These are phyloP conservation scores for Euphorbia tirucalli DNA, from an alignment of 345 rosid genomes.

Conservation along the genomic window DNA sequence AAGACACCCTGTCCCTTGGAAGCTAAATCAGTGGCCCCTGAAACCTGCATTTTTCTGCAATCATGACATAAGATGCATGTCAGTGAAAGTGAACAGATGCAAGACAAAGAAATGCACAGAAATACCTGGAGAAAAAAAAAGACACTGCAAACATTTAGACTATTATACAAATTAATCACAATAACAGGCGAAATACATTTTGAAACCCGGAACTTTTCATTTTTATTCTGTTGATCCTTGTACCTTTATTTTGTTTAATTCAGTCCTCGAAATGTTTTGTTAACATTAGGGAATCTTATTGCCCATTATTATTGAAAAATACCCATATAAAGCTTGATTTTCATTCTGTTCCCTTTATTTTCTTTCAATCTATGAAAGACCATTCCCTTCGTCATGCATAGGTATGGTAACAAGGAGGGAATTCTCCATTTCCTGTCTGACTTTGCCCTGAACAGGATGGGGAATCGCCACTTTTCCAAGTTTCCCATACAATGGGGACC, in stretches of 20 bases:
- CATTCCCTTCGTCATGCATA: neutral
- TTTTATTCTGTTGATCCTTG: neutral
- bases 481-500: neutral
- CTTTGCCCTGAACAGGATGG: neutral
- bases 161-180: neutral
- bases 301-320: neutral
- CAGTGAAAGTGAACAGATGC: slow-evolving; percentile 16
- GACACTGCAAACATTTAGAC: neutral
- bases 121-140: neutral
- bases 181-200: neutral
- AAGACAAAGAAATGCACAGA: slow-evolving; percentile 5
- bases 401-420: neutral
- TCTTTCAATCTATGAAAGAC: neutral
- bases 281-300: neutral
- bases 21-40: slow-evolving; percentile 86
- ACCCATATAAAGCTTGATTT: neutral
- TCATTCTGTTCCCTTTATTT: no score
- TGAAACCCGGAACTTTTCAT: neutral
- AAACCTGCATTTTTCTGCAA: slow-evolving; percentile 83
- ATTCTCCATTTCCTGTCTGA: neutral
- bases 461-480: neutral
- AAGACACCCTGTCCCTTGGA: slow-evolving; percentile 69
- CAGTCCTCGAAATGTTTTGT: neutral
- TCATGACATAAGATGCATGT: slow-evolving; percentile 21
- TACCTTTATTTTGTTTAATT: no score